Percentiles rank a stretch among this genome's conserved stretches.
Evolutionary conservation across 495 filamentous ascomycete species (phyloP).

Genomic region (Penicillium goetzii): DNA sequence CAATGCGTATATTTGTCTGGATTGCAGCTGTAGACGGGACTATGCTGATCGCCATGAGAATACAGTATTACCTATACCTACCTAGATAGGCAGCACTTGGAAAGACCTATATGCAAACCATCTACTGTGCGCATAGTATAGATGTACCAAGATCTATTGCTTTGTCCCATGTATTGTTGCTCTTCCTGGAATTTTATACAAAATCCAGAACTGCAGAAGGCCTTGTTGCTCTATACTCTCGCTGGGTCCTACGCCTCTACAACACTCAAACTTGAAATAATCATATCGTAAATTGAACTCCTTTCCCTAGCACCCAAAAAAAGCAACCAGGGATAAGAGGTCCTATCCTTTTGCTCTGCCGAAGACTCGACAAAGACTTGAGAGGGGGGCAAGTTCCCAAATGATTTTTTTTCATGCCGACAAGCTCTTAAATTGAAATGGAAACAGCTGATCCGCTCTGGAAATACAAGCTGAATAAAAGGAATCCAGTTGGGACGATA

Average conservation of each 20-base stretch:
- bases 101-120: too few relatives aligned
- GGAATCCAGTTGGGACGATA: slow-evolving; percentile 38
- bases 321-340: slow-evolving; percentile 20
- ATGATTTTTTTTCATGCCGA: slow-evolving; percentile 43
- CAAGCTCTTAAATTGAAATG: slow-evolving; percentile 55
- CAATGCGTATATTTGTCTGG: too few relatives aligned
- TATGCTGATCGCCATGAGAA: too few relatives aligned
- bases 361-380: slow-evolving; percentile 19
- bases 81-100: too few relatives aligned
- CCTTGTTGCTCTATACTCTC: not conserved
- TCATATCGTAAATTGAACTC: slow-evolving; percentile 35
- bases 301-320: slow-evolving; percentile 21
- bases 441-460: slow-evolving; percentile 52
- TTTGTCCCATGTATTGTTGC: too few relatives aligned
- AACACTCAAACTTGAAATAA: slow-evolving; percentile 16
- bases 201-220: too few relatives aligned
- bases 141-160: not conserved
- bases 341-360: slow-evolving; percentile 31
- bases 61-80: too few relatives aligned
- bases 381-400: slow-evolving; percentile 21
- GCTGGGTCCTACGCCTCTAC: slow-evolving; percentile 4
- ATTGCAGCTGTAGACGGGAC: too few relatives aligned
- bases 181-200: too few relatives aligned
- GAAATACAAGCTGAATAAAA: slow-evolving; percentile 53
- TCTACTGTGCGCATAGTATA: not conserved